A percentile compares a stretch with the other conserved stretches of the same genome.
Evolutionary conservation across 2,329 filamentous ascomycete genomes (phyloP).

Genomic region (Fusarium nanum): DNA sequence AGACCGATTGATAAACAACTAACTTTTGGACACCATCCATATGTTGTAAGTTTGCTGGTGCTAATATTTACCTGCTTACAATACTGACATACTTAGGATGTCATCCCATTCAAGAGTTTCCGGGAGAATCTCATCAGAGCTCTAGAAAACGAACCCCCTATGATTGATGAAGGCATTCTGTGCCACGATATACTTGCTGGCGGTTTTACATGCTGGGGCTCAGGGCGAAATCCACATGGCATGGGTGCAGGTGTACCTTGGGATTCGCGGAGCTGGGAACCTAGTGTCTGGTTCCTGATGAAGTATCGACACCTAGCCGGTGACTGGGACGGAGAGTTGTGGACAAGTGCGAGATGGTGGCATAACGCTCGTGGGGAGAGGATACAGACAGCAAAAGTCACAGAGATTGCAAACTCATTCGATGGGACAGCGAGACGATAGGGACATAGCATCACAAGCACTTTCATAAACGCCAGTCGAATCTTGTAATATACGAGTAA

Average conservation of each 20-base stretch:
- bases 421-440: slow-evolving; percentile 2
- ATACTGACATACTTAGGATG: slow-evolving; percentile 44
- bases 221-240: slow-evolving; percentile 42
- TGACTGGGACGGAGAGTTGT: slow-evolving; percentile 54
- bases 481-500: slow-evolving; percentile 41
- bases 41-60: slow-evolving; percentile 41
- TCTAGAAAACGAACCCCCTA: slow-evolving; percentile 40
- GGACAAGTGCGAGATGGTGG: slow-evolving; percentile 49
- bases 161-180: slow-evolving; percentile 52
- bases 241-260: slow-evolving; percentile 56
- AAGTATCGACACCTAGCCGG: slow-evolving; percentile 55
- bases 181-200: slow-evolving; percentile 52
- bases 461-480: not conserved
- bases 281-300: slow-evolving; percentile 56
- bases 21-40: slow-evolving; percentile 51
- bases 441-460: not conserved
- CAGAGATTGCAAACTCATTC: not conserved
- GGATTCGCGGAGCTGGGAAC: slow-evolving; percentile 60
- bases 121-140: slow-evolving; percentile 47
- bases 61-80: not conserved
- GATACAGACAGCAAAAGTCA: slow-evolving; percentile 25
- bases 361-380: slow-evolving; percentile 45
- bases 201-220: slow-evolving; percentile 54
- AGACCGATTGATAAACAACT: slow-evolving; percentile 49
- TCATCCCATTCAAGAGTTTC: slow-evolving; percentile 51